Evolutionary conservation across 1,139 yeast genomes (phyloP).

Genomic region (Pichia cactophila): DNA sequence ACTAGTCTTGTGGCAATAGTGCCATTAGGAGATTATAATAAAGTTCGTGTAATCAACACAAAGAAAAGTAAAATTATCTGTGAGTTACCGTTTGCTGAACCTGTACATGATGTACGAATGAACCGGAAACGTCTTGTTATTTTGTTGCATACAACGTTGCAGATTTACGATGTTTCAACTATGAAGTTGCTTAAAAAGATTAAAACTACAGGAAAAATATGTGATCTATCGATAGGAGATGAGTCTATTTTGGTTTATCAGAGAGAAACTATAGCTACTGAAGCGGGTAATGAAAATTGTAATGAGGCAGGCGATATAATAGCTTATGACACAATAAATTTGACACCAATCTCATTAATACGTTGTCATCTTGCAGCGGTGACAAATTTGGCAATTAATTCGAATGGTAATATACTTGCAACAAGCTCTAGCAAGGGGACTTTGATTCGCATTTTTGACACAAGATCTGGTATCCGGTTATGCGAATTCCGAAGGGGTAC

Average conservation of each 20-base stretch:
- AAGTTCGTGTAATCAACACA: slow-evolving; percentile 41
- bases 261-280: background rate
- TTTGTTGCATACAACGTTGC: slow-evolving; percentile 75
- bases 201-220: background rate
- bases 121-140: slow-evolving; percentile 71
- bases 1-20: slow-evolving; percentile 84
- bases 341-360: slow-evolving; percentile 49
- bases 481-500: slow-evolving; percentile 66
- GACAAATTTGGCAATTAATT: slow-evolving; percentile 41
- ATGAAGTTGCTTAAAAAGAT: slow-evolving; percentile 86
- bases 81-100: slow-evolving; percentile 82
- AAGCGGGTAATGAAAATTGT: background rate
- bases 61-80: slow-evolving; percentile 52
- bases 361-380: slow-evolving; percentile 52
- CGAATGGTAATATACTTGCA: slow-evolving; percentile 48
- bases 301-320: slow-evolving; percentile 26
- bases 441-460: slow-evolving; percentile 48
- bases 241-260: background rate
- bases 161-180: slow-evolving; percentile 78
- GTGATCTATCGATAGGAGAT: background rate
- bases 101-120: slow-evolving; percentile 70
- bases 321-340: slow-evolving; percentile 52
- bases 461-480: slow-evolving; percentile 30
- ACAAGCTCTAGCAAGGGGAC: slow-evolving; percentile 72
- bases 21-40: slow-evolving; percentile 46